Evolutionary conservation across 2,329 filamentous ascomycete species (phyloP).

Genomic region (Venturia asperata): DNA sequence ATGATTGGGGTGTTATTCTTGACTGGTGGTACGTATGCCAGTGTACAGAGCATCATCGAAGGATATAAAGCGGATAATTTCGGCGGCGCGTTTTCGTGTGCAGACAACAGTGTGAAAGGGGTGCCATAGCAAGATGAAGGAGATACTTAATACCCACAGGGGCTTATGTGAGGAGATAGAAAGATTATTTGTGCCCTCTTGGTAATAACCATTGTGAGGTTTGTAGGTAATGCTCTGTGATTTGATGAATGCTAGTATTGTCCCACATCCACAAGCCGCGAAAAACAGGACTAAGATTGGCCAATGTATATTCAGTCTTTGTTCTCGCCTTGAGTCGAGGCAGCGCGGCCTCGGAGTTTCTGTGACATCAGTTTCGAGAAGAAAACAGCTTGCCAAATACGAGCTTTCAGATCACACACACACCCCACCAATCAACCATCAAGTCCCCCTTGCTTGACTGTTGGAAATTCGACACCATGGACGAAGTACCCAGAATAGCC

Average conservation of each 20-base stretch:
- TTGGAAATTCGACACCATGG: conserved; percentile 4
- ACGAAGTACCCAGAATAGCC: conserved; percentile 9
- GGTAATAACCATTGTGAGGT: too few species aligned
- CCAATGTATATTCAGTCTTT: neutral
- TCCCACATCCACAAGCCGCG: neutral
- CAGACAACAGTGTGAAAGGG: conserved; percentile 47
- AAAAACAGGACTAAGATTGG: neutral
- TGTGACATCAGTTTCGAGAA: neutral
- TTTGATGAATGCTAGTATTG: neutral
- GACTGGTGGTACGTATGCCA: conserved; percentile 69
- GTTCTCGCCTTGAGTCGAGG: neutral
- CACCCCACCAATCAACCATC: neutral
- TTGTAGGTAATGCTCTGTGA: neutral
- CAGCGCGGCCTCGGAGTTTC: neutral
- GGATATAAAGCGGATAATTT: conserved; percentile 60
- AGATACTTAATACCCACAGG: neutral
- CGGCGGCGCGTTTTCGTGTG: conserved; percentile 67
- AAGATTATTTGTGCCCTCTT: neutral
- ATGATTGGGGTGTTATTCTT: conserved; percentile 73
- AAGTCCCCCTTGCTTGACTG: neutral
- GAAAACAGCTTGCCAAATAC: neutral
- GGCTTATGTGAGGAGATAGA: neutral
- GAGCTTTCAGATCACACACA: neutral
- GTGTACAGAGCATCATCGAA: conserved; percentile 65
- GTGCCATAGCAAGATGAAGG: neutral